These are phyloP conservation scores for Smithsoniella earleae DNA, from an alignment of 163 green algal species.

Conservation along the genomic window DNA sequence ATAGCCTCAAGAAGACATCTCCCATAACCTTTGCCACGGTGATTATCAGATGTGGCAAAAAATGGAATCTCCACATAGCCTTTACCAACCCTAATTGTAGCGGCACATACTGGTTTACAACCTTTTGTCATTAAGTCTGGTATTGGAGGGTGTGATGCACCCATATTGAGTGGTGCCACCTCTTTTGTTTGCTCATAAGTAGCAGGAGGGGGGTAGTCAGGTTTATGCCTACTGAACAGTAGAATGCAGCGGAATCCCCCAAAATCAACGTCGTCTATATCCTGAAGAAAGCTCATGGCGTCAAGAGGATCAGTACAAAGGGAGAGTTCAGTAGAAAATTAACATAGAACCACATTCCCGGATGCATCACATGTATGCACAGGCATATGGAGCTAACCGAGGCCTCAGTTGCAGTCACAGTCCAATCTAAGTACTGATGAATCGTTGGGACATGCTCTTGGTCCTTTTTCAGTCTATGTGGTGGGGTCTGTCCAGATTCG, in stretches of 20 bases:
- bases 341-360: no score
- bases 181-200: not conserved
- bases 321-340: no score
- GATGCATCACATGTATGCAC: no score
- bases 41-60: conserved; percentile 17
- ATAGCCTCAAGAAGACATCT: conserved; percentile 17
- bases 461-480: conserved; percentile 16
- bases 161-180: not conserved
- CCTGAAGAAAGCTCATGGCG: no score
- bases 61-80: conserved; percentile 20
- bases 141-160: not conserved
- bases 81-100: conserved; percentile 10
- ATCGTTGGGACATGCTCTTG: conserved; percentile 15
- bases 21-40: conserved; percentile 20
- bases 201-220: not conserved
- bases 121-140: conserved; percentile 29
- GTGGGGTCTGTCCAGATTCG: conserved; percentile 23
- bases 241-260: conserved; percentile 10
- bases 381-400: no score
- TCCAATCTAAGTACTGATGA: conserved; percentile 29
- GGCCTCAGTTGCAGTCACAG: conserved; percentile 10
- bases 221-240: conserved; percentile 21
- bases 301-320: no score
- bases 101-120: conserved; percentile 10
- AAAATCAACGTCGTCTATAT: conserved; percentile 21